Evolutionary conservation across 2,329 filamentous ascomycete genomes (phyloP).

Genomic region (Alternaria sp.): DNA sequence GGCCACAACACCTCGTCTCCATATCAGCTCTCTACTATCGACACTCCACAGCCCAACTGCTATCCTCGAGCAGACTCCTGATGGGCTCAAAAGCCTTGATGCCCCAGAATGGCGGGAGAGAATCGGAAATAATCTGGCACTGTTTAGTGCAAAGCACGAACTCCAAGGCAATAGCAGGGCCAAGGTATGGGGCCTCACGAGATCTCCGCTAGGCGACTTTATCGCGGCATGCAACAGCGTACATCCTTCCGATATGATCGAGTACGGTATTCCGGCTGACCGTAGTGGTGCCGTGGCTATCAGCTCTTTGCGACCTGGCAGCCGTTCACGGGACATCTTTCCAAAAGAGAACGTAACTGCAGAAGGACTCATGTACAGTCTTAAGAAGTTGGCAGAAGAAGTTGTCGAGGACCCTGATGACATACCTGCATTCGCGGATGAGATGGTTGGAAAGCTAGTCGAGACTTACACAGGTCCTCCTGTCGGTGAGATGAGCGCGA

Average conservation of each 20-base stretch:
- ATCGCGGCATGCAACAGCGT: slow-evolving; percentile 58
- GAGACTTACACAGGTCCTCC: slow-evolving; percentile 14
- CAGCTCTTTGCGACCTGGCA: slow-evolving; percentile 29
- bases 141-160: slow-evolving; percentile 58
- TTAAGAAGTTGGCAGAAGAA: slow-evolving; percentile 44
- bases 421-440: slow-evolving; percentile 26
- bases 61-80: slow-evolving; percentile 32
- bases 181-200: slow-evolving; percentile 61
- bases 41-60: slow-evolving; percentile 42
- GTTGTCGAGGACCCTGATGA: slow-evolving; percentile 34
- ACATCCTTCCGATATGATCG: slow-evolving; percentile 64
- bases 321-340: slow-evolving; percentile 21
- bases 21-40: slow-evolving; percentile 48
- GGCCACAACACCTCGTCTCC: slow-evolving; percentile 28
- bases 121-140: slow-evolving; percentile 45
- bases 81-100: slow-evolving; percentile 9
- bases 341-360: slow-evolving; percentile 29
- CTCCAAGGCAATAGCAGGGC: slow-evolving; percentile 58
- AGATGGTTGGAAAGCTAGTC: slow-evolving; percentile 30
- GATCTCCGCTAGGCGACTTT: slow-evolving; percentile 55
- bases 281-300: slow-evolving; percentile 51
- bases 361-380: slow-evolving; percentile 42
- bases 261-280: slow-evolving; percentile 59
- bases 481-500: background rate
- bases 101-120: slow-evolving; percentile 49